Conservation (phyloP, 2,329 filamentous ascomycete species). For the Talaromyces sp. region DNA sequence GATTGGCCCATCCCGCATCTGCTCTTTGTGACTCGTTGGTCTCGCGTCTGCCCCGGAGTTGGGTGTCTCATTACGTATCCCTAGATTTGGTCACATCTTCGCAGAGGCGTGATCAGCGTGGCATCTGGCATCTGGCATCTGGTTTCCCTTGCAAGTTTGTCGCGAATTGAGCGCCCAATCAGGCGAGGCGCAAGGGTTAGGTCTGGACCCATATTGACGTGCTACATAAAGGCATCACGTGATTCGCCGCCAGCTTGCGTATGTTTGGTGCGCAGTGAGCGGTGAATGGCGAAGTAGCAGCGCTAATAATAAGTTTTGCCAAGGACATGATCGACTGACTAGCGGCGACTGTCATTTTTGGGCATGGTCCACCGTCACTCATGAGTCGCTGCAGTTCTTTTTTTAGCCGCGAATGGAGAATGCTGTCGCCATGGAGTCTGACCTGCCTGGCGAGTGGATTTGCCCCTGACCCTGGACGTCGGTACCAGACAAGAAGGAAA, state of each 20-base stretch:
- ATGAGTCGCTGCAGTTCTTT: not conserved
- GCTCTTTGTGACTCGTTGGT: not conserved
- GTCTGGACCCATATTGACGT: not conserved
- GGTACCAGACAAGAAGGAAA: not conserved
- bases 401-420: not conserved
- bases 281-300: not conserved
- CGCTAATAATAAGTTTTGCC: not conserved
- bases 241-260: not conserved
- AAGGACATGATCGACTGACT: not conserved
- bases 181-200: too few relatives aligned
- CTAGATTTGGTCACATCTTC: too few relatives aligned
- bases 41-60: too few relatives aligned
- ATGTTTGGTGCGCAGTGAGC: not conserved
- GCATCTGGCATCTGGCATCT: not conserved
- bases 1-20: not conserved
- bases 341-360: not conserved
- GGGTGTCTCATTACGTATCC: too few relatives aligned
- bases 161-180: too few relatives aligned
- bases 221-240: not conserved
- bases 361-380: not conserved
- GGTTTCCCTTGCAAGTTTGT: not conserved
- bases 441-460: not conserved
- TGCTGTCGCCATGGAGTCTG: not conserved
- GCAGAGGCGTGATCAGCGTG: not conserved
- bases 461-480: not conserved